Percentiles rank a stretch among this genome's conserved stretches.
Conservation (phyloP, 331 rosid genomes). For the Telfairia occidentalis region DNA sequence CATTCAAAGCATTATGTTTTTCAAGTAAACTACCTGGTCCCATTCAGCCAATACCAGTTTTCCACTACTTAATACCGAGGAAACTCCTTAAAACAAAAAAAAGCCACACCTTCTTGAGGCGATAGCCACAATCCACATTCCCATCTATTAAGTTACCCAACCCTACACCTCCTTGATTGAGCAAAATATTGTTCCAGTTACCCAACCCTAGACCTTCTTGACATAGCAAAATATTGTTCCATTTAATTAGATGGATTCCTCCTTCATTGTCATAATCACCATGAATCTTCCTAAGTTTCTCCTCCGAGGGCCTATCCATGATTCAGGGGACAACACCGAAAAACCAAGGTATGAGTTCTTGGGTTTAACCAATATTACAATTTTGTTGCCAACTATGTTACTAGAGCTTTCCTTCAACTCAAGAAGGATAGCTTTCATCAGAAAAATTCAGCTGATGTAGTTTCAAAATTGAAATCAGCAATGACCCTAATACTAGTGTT, state of each 20-base stretch:
- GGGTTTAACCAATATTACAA: not conserved
- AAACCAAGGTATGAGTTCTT: not conserved
- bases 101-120: not conserved
- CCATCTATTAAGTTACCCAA: not conserved
- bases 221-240: not conserved
- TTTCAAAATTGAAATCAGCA: not conserved
- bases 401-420: not conserved
- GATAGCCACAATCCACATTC: not conserved
- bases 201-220: not conserved
- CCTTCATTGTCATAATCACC: not conserved
- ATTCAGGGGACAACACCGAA: not conserved
- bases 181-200: not conserved
- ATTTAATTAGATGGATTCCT: not conserved
- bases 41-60: not conserved
- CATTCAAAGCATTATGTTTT: not conserved
- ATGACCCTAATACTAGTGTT: not conserved
- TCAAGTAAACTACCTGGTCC: not conserved
- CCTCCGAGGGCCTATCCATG: not conserved
- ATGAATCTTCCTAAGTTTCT: not conserved
- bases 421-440: not conserved
- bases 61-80: not conserved
- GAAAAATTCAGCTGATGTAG: not conserved
- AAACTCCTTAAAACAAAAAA: not conserved
- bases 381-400: not conserved
- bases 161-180: not conserved